Percentiles rank a stretch among this genome's conserved stretches.
Evolutionary conservation across 2,329 filamentous ascomycete genomes (phyloP).

Genomic region (Ascochyta pisi): DNA sequence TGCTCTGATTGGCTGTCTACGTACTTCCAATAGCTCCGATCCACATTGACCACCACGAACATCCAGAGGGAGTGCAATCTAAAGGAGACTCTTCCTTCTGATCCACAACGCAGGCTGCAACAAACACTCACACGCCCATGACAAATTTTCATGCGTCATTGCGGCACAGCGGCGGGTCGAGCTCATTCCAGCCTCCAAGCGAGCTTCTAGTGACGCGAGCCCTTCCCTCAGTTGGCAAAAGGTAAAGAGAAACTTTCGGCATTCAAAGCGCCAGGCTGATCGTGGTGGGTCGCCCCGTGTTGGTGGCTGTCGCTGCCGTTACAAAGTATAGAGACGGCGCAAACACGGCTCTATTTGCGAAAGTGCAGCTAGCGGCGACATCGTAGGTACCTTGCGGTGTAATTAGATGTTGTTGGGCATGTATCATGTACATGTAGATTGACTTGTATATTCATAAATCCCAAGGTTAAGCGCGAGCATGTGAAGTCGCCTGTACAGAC

Average conservation of each 20-base stretch:
- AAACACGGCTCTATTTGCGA: conserved; percentile 5
- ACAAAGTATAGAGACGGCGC: conserved; percentile 1
- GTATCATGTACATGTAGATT: conserved; percentile 14
- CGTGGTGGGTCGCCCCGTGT: conserved; percentile 9
- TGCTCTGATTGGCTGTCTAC: too few species aligned
- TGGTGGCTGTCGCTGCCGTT: conserved; percentile 8
- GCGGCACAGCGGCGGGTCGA: conserved; percentile 12
- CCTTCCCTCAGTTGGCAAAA: conserved; percentile 2
- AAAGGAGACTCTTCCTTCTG: not conserved
- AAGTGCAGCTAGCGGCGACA: not conserved
- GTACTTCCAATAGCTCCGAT: too few species aligned
- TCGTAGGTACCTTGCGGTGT: not conserved
- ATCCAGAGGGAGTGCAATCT: too few species aligned
- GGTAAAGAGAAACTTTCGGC: conserved; percentile 5
- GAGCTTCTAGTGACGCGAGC: conserved; percentile 8
- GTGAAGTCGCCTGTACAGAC: conserved; percentile 13
- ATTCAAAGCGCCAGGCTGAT: conserved; percentile 14
- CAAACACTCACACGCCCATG: not conserved
- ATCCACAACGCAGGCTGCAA: not conserved
- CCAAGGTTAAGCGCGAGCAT: conserved; percentile 4
- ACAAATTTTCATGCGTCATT: conserved; percentile 11
- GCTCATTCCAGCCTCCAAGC: conserved; percentile 3
- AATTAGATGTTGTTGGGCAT: not conserved
- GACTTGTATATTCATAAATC: not conserved
- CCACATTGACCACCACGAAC: too few species aligned